Evolutionary conservation across 2,329 filamentous ascomycete genomes (phyloP).

Genomic region (Penicillium digitatum): DNA sequence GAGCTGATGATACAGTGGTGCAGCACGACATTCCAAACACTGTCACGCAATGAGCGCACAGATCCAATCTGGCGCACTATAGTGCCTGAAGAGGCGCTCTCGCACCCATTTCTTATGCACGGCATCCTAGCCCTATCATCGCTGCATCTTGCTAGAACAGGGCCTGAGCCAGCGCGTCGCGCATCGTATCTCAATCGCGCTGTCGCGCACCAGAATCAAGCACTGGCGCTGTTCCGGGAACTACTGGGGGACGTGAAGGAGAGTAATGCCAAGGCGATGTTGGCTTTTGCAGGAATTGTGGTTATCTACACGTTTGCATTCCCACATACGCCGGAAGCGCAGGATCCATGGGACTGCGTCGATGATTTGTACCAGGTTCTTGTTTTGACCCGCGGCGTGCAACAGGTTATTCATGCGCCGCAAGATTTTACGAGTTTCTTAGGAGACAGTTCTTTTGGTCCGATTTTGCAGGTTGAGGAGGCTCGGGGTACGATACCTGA

Average conservation of each 20-base stretch:
- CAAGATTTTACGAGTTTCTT: constrained; percentile 24
- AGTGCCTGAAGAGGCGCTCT: constrained; percentile 34
- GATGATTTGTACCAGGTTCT: constrained; percentile 35
- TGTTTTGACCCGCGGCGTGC: constrained; percentile 34
- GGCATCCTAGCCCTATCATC: constrained; percentile 36
- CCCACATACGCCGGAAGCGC: constrained; percentile 25
- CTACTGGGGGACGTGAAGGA: constrained; percentile 31
- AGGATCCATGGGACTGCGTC: constrained; percentile 29
- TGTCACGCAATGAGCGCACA: constrained; percentile 29
- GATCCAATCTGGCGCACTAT: constrained; percentile 34
- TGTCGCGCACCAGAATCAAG: constrained; percentile 35
- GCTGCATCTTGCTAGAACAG: constrained; percentile 34
- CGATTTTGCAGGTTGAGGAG: constrained; percentile 28
- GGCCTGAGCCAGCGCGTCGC: constrained; percentile 19
- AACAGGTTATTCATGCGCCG: constrained; percentile 31
- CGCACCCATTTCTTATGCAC: constrained; percentile 37
- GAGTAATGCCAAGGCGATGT: constrained; percentile 41
- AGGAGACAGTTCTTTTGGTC: constrained; percentile 23
- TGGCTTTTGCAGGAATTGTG: constrained; percentile 38
- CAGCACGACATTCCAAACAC: constrained; percentile 31
- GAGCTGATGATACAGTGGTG: constrained; percentile 44
- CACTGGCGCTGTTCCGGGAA: constrained; percentile 35
- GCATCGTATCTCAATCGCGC: constrained; percentile 35
- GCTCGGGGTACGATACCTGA: constrained; percentile 20
- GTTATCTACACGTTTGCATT: constrained; percentile 40